These are phyloP conservation scores for Oehlia diaphana DNA, from an alignment of 192 early-diverging fungal genomes.

Conservation along the genomic window DNA sequence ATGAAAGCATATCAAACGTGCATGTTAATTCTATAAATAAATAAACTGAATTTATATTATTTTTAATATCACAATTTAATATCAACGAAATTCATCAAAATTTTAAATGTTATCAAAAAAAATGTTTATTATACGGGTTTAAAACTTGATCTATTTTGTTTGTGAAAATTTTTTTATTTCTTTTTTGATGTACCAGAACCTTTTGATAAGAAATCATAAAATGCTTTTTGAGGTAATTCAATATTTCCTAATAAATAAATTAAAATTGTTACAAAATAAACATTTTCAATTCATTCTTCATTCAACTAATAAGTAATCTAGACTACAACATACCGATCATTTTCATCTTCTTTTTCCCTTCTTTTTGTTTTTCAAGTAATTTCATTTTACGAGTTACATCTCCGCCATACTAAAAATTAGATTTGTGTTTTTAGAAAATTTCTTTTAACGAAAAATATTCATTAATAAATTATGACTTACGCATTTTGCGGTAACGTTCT, in stretches of 20 bases:
- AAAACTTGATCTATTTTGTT: too few relatives aligned
- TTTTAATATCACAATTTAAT: too few relatives aligned
- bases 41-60: too few relatives aligned
- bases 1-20: too few relatives aligned
- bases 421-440: background rate
- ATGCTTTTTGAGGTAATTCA: conserved; percentile 91
- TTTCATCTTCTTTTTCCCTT: conserved; percentile 94
- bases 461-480: conserved; percentile 39
- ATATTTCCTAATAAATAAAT: conserved; percentile 66
- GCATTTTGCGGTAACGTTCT: conserved; percentile 96
- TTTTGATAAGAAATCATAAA: conserved; percentile 67
- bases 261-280: background rate
- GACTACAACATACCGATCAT: conserved; percentile 53
- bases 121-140: too few relatives aligned
- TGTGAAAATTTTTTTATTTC: background rate
- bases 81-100: too few relatives aligned
- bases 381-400: conserved; percentile 98
- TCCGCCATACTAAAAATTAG: conserved; percentile 78
- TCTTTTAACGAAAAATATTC: background rate
- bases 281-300: background rate
- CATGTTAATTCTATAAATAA: too few relatives aligned
- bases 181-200: conserved; percentile 3
- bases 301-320: background rate
- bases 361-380: conserved; percentile 91
- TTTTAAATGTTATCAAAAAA: too few relatives aligned